Base-by-base conservation (phyloP, 495 filamentous ascomycete genomes). In the Penicilliopsis zonata region DNA sequence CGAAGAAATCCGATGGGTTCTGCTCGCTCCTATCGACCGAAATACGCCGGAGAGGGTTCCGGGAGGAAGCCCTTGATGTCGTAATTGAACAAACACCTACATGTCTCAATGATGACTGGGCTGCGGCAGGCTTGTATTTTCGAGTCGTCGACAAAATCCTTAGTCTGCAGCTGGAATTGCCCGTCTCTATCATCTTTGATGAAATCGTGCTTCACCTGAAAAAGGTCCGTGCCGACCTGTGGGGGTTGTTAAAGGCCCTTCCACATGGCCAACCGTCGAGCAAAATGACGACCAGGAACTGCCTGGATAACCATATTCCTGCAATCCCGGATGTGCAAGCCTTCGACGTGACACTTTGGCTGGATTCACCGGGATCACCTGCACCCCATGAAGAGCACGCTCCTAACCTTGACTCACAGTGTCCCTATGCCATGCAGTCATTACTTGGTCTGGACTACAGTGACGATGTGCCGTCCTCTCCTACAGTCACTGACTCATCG, bases 81-180 rank as follows among this genome's bases (percentile, higher is more conserved):
- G 16, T 18, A 0, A 0, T 19, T n/a, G 9, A 2, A 5, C 23
- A 31, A 5, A 8, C 10, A 0, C 8, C 13, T 6, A 9, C 20
- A 7, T 18, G 24, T 1, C 19, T 34, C 9, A 29, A 37, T 18
- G 31, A 33, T 8, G 16, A 37, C 9, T 42, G 37, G 32, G 23
- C 37, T n/a, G 40, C 46, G 2, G 17, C 20, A 4, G 43, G 37
- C 5, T 35, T 50, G 5, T 50, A 50, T 18, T 44, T 30, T 22
- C 37, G 40, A 7, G 18, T 40, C n/a, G 12, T 37, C 1, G 13
- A 18, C 5, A 31, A 29, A 6, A 6, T 50, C 7, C n/a, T 34
- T 15, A 26, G 20, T 6, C n/a, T 47, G 3, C 31, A 30, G 10
- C 9, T 18, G 1, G 28, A 12, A 17, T 13, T 20, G 0, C 9